Conservation (phyloP, 1,284 basidiomycete genomes). For the Athelia psychrophila region DNA sequence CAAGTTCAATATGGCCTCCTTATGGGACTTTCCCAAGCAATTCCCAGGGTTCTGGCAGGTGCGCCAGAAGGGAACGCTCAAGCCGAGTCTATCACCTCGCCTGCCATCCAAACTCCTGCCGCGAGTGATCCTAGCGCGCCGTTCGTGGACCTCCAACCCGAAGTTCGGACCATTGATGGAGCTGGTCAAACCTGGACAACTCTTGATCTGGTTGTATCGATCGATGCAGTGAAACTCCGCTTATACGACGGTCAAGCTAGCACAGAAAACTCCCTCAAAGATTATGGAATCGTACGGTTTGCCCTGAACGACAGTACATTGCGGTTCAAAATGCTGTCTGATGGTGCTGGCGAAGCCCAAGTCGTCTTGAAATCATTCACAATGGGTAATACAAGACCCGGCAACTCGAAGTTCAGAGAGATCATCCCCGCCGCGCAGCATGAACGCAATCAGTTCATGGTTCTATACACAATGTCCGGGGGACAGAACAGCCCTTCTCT, state of each 20-base stretch:
- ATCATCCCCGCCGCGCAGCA: conserved; percentile 93
- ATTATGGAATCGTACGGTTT: conserved; percentile 85
- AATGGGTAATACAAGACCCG: conserved; percentile 85
- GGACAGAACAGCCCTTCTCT: conserved; percentile 58
- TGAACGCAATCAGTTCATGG: conserved; percentile 92
- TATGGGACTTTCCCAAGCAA: conserved; percentile 68
- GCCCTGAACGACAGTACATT: conserved; percentile 80
- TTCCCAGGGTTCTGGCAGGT: conserved; percentile 67
- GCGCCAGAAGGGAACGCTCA: conserved; percentile 33
- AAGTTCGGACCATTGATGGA: conserved; percentile 36
- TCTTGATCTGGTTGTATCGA: conserved; percentile 76
- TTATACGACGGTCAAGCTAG: conserved; percentile 79
- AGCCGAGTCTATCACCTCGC: conserved; percentile 18
- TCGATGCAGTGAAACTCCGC: conserved; percentile 84
- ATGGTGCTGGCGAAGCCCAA: conserved; percentile 82
- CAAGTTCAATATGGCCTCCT: conserved; percentile 88
- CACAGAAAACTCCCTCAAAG: conserved; percentile 59
- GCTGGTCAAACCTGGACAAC: conserved; percentile 51
- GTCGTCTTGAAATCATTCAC: conserved; percentile 88
- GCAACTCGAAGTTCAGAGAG: conserved; percentile 87
- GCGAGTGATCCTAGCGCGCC: conserved; percentile 8
- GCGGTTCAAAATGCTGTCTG: conserved; percentile 81
- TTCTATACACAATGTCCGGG: conserved; percentile 81
- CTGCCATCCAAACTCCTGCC: neutral
- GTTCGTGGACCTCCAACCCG: conserved; percentile 54